A percentile compares a stretch with the other conserved stretches of the same genome.
Conservation (phyloP, 352 stramenopile species). For the Globisporangium nagaii region DNA sequence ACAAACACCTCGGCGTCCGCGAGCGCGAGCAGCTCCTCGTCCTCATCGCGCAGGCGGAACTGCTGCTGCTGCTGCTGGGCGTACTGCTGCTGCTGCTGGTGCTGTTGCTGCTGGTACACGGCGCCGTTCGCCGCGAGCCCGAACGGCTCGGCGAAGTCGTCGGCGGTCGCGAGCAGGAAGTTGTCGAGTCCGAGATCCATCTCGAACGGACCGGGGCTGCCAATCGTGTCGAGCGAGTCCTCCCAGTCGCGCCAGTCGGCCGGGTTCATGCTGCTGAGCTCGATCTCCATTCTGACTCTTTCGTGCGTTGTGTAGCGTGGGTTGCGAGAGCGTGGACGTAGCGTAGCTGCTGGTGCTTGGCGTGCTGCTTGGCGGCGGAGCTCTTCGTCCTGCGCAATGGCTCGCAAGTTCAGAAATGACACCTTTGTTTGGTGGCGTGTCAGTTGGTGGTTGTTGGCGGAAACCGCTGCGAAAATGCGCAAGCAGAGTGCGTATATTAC, state of each 20-base stretch:
- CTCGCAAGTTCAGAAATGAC: constrained; percentile 21
- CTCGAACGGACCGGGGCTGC: constrained; percentile 24
- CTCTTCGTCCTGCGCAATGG: background rate
- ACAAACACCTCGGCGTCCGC: constrained; percentile 13
- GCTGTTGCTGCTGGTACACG: constrained; percentile 24
- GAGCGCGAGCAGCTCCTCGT: constrained; percentile 15
- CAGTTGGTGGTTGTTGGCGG: too few species aligned
- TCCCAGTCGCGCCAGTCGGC: constrained; percentile 40
- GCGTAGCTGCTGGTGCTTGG: too few species aligned
- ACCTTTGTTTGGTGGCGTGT: background rate
- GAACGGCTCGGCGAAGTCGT: constrained; percentile 62
- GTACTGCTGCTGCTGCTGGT: constrained; percentile 14
- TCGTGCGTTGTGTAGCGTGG: background rate
- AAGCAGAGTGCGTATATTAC: too few species aligned
- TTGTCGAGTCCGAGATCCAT: constrained; percentile 60
- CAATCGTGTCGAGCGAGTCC: constrained; percentile 30
- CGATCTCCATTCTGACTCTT: constrained; percentile 12
- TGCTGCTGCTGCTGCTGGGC: background rate
- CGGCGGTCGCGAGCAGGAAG: constrained; percentile 46
- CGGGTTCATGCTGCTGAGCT: constrained; percentile 14
- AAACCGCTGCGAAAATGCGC: too few species aligned
- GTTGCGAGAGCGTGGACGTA: too few species aligned
- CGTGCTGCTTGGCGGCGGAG: background rate
- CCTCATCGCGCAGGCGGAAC: constrained; percentile 5
- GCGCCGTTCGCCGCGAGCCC: constrained; percentile 8